Percentiles rank a stretch among this genome's conserved stretches.
These are phyloP conservation scores for Saccharomycopsis malanga DNA, from an alignment of 805 yeast species.

Conservation along the genomic window DNA sequence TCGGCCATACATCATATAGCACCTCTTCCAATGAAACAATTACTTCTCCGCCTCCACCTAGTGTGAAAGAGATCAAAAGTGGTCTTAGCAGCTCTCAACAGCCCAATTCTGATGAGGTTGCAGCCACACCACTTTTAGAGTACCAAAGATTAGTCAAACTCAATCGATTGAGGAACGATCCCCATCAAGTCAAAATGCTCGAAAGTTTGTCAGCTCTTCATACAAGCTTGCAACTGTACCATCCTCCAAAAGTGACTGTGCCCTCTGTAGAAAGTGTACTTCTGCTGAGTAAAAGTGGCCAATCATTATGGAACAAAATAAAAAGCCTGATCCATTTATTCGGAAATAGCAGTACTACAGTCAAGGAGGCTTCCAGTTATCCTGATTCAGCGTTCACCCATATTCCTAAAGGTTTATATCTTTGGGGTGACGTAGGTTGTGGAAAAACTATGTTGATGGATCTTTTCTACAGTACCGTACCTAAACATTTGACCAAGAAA, in stretches of 20 bases:
- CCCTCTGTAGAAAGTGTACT: slow-evolving; percentile 47
- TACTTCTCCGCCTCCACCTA: too few relatives aligned
- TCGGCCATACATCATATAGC: too few relatives aligned
- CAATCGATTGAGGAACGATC: slow-evolving; percentile 61
- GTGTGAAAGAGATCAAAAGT: too few relatives aligned
- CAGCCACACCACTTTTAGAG: slow-evolving; percentile 41
- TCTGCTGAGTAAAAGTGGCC: slow-evolving; percentile 37
- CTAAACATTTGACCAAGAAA: slow-evolving; percentile 64
- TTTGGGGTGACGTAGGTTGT: slow-evolving; percentile 97
- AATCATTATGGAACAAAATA: neutral
- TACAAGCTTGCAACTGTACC: slow-evolving; percentile 43
- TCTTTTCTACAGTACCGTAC: slow-evolving; percentile 79
- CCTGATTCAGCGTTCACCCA: slow-evolving; percentile 22
- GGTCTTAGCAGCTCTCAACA: too few relatives aligned
- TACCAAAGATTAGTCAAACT: slow-evolving; percentile 42
- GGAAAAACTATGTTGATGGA: slow-evolving; percentile 99
- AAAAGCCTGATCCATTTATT: too few relatives aligned
- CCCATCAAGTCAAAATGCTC: slow-evolving; percentile 71
- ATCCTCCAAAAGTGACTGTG: slow-evolving; percentile 51
- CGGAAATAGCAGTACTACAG: neutral
- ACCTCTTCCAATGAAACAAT: too few relatives aligned
- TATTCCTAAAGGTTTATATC: slow-evolving; percentile 77
- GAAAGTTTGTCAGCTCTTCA: slow-evolving; percentile 55
- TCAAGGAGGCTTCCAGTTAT: neutral
- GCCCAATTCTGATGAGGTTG: too few relatives aligned